Evolutionary conservation across 345 rosid species (phyloP), one percentile per base, ranked within the genome.

Genomic region (Hypericum perforatum): DNA sequence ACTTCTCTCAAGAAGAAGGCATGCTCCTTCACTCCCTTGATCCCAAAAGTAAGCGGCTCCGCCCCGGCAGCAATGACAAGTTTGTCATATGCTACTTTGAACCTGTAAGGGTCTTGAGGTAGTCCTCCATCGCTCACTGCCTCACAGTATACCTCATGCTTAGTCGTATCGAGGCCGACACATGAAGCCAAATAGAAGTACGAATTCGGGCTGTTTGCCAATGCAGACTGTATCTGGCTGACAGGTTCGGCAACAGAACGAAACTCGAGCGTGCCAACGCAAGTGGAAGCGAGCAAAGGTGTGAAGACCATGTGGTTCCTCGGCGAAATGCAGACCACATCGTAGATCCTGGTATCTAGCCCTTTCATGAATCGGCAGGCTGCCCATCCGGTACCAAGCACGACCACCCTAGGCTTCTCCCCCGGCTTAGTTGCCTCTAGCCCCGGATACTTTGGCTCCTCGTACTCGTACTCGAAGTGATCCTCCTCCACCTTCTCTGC

Each of bases 1-100:
- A 85, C 98, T 76, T 92, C 97, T 8, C 94, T 86, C 5, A 89
- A 91, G 69, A 92, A 92, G 49, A 63, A 81, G 10, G 98, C 94
- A 53, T 92, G 81, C 45, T 83, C 98, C n/a, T 74, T 59, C 39
- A 92, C 95, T 8, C 98, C 97, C 57, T 78, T 83, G 45, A 92
- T 72, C 37, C 97, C 97, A 22, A 92, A 92, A 53, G 98, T 92
- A 57, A 85, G 57, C 22, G 97, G 95, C 73, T 85, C 95, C 5
- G 97, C 86, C 58, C 98, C 95, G 7, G 90, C 80, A 57, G 95
- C 91, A 39, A 92, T 80, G 46, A 83, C 79, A 2, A 92, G 80
- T 67, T 89, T 92, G 73, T 92, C 97, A 54, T 92, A 85, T 8
- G 95, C 94, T 8, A 89, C 91, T 72, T 77, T 85, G 62, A 88